Base-by-base conservation (phyloP, 1,139 yeast genomes). In the Meyerozyma elateridarum region DNA sequence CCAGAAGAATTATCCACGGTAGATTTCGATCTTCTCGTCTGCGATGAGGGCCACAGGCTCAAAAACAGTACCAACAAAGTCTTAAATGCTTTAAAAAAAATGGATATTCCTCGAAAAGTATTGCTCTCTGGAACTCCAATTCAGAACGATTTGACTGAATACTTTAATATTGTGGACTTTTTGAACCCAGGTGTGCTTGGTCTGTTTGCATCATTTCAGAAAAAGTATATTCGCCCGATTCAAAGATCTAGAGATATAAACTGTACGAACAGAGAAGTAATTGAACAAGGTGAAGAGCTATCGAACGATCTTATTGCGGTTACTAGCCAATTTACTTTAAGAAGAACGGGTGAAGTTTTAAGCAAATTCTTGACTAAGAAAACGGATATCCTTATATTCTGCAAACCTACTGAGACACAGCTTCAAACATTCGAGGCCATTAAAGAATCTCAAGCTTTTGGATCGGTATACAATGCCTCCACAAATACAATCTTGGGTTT, bases 31-130 rank as follows among this genome's bases (percentile, higher is more conserved):
- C 48, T 91, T 15, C 59, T 93, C 24, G 74, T 93, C 0, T 91
- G 98, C 54, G 99, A 93, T 54, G 99, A 93, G 52, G 98, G 96
- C 3, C 97, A 89, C 52, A 66, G 95, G 32, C 64, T 89, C 41
- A 89, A 89, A 47, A 83, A 73, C 44, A 67, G 72, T 17, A 55
- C 76, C 9, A 85, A 84, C 39, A 87, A 87, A 52, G 77, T 84
- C 0, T 64, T 87, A 34, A 77, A 76, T 39, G 74, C 78, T 0
- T 62, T 89, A 32, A 72, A 72, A 27, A 56, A 64, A 2, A 57
- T 89, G 16, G 64, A 76, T 25, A 70, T 85, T 4, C 64, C 68
- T 9, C 72, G 65, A 30, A 75, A 80, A 41, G 61, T 91, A 4
- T 52, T 91, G 14, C 59, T 91, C 7, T 78, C 95, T 0, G 98